Base-by-base conservation (phyloP, 306 rosid species). In the Hippophae gyantsensis region DNA sequence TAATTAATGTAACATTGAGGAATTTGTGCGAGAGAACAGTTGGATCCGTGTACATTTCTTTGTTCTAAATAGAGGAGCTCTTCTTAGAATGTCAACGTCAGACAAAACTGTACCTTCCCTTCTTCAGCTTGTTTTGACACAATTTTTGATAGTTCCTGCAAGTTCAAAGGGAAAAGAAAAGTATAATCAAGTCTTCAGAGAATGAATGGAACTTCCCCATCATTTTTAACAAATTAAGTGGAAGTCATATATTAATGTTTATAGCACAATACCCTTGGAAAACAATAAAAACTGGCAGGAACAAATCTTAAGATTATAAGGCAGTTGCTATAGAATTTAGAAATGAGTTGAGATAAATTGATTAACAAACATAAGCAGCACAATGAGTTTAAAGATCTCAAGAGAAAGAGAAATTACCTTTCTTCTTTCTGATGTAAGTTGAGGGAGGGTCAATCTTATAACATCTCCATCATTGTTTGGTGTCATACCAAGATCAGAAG, bases 381-480 rank as follows among this genome's bases (percentile, higher is more conserved):
- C 38, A 52, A 42, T 43, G 32, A 46, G 68, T 56, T 41, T 11
- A 52, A 12, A 32, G 32, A 48, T 54, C 13, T 64, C 13, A 40
- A 27, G 42, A 46, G 26, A 5, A 51, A 59, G 49, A 48, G 63
- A 69, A 72, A 49, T 42, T 70, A 93, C 99, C 99, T 93, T 93
- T 69, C 93, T 84, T 69, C 99, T 86, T 7, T 93, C 99, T 55
- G 90, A 71, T 51, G 99, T 88, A 72, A 88, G 82, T 54, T 80
- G 95, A 60, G 99, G 99, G 64, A 92, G 61, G 57, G 84, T 74
- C 79, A 93, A 55, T 40, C 99, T 69, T 73, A 93, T 88, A 54
- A 76, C 68, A 10, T 93, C 97, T 63, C 99, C 99, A 63, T 92
- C 97, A 52, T 92, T 92, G 71, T 88, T 92, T 54, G 99, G 99